phyloP scores from a whole-genome alignment of 2,329 filamentous ascomycete genomes.

The Xylaria sp. region DNA sequence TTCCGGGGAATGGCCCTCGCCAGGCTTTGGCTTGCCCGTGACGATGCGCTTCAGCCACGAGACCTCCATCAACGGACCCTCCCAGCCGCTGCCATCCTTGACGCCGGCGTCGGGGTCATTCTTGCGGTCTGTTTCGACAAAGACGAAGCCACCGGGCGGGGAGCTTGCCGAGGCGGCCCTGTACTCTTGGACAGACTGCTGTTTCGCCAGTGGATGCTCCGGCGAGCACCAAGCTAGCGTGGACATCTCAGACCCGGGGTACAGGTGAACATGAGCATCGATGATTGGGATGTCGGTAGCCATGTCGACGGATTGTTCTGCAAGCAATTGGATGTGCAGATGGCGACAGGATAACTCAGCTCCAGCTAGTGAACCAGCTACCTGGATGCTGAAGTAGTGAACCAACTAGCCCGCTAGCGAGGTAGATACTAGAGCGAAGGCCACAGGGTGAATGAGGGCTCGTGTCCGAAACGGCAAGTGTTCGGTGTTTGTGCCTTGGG shows the following conservation, averaged over 20 bases:
- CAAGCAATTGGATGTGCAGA: neutral
- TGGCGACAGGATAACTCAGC: neutral
- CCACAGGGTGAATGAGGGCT: neutral
- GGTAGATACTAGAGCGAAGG: neutral
- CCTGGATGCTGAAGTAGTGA: no score
- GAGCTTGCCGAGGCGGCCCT: slow-evolving; percentile 55
- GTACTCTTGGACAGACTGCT: slow-evolving; percentile 75
- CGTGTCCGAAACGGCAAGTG: neutral
- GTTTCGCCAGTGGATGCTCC: slow-evolving; percentile 68
- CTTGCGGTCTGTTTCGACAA: slow-evolving; percentile 83
- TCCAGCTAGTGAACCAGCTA: neutral
- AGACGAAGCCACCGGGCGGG: slow-evolving; percentile 76
- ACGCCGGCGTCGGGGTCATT: slow-evolving; percentile 64
- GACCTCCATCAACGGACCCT: slow-evolving; percentile 77
- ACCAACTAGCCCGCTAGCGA: neutral
- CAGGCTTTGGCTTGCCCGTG: slow-evolving; percentile 65
- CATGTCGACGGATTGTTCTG: slow-evolving; percentile 38
- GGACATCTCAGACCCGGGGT: slow-evolving; percentile 73
- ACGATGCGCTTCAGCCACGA: slow-evolving; percentile 74
- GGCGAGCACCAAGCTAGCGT: slow-evolving; percentile 77
- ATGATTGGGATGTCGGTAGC: slow-evolving; percentile 69
- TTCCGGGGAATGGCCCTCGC: slow-evolving; percentile 66
- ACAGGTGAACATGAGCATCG: slow-evolving; percentile 94
- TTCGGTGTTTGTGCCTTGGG: slow-evolving; percentile 14
- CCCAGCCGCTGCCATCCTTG: slow-evolving; percentile 68